A percentile compares a stretch with the other conserved stretches of the same genome.
phyloP scores from a whole-genome alignment of 2,329 filamentous ascomycete genomes.

The Fusarium chuoi region DNA sequence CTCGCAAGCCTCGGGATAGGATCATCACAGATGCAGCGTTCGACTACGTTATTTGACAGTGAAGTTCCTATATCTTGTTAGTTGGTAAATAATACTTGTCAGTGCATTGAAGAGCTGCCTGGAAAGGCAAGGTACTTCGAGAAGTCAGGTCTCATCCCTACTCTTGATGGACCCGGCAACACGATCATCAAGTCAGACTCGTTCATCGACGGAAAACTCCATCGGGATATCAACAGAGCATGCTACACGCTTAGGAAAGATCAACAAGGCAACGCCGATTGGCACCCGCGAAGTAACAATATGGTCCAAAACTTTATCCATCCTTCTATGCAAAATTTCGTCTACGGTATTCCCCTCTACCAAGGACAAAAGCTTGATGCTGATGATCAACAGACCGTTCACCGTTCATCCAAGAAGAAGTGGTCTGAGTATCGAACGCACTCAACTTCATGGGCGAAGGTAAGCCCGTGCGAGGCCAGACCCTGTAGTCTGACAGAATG shows the following conservation, averaged over 20 bases:
- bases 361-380: neutral
- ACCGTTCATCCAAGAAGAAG: neutral
- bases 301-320: conserved; percentile 6
- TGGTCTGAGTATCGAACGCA: neutral
- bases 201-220: neutral
- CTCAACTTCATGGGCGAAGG: neutral
- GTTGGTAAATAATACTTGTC: neutral
- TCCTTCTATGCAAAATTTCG: conserved; percentile 6
- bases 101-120: neutral
- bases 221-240: neutral
- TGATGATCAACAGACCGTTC: neutral
- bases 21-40: neutral
- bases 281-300: conserved; percentile 1
- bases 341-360: neutral
- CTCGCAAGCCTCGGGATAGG: neutral
- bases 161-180: neutral
- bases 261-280: neutral
- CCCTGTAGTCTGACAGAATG: neutral
- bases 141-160: neutral
- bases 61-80: fast-evolving
- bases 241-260: neutral
- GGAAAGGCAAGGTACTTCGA: neutral
- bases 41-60: neutral
- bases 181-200: neutral
- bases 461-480: neutral